phyloP scores from a whole-genome alignment of 331 rosid species.

The Malus hybrid region DNA sequence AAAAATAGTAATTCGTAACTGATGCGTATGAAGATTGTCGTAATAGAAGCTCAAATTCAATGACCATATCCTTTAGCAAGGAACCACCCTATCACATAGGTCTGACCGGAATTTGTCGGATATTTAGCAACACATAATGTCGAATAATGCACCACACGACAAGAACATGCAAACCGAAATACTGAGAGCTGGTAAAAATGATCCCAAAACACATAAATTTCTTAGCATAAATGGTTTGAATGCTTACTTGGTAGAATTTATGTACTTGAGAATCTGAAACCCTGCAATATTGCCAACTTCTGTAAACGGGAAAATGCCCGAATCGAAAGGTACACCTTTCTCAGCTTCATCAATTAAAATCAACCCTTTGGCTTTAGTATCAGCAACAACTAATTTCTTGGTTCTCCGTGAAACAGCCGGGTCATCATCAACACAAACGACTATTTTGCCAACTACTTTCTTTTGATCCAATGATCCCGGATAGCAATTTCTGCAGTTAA shows the following conservation, averaged over 20 bases:
- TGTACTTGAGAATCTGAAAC: conserved; percentile 62
- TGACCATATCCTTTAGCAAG: neutral
- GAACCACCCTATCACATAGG: neutral
- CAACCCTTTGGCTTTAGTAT: conserved; percentile 72
- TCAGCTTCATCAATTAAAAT: conserved; percentile 45
- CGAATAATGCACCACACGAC: neutral
- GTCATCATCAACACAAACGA: conserved; percentile 56
- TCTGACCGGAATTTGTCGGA: neutral
- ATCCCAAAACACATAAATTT: neutral
- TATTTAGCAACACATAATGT: neutral
- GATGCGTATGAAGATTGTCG: neutral
- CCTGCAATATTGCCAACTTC: conserved; percentile 56
- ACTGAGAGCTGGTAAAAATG: neutral
- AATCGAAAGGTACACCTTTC: conserved; percentile 56
- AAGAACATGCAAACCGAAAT: neutral
- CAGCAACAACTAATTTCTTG: conserved; percentile 73
- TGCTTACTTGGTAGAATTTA: conserved; percentile 72
- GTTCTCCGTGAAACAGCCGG: conserved; percentile 40
- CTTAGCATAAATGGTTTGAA: neutral
- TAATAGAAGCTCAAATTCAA: neutral
- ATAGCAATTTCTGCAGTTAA: conserved; percentile 62
- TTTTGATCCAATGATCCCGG: conserved; percentile 82
- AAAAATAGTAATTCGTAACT: neutral
- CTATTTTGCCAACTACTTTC: conserved; percentile 61
- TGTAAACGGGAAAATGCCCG: conserved; percentile 64